These are phyloP conservation scores for Annona squamosa DNA, from an alignment of 164 flowering plant species.

Conservation along the genomic window DNA sequence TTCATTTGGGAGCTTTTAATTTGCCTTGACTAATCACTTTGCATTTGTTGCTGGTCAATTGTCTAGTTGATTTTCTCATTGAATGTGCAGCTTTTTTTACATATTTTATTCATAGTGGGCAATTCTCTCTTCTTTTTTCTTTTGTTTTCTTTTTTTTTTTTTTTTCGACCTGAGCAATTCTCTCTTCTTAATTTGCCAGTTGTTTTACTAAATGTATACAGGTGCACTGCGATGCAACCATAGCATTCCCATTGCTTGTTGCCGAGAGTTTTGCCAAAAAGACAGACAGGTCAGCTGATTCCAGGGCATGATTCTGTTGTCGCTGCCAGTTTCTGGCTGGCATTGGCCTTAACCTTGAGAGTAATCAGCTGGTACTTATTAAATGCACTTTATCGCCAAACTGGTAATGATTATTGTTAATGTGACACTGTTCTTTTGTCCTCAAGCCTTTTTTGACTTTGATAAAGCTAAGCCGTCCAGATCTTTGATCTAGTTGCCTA, in stretches of 20 bases:
- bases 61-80: not conserved
- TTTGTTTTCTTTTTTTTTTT: not conserved
- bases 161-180: not conserved
- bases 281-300: constrained; percentile 9
- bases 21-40: not conserved
- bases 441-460: too few relatives aligned
- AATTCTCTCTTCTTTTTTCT: not conserved
- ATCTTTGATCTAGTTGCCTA: too few relatives aligned
- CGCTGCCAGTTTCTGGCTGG: too few relatives aligned
- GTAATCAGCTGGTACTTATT: too few relatives aligned
- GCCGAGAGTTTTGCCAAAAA: constrained; percentile 88
- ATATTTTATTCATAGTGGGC: not conserved
- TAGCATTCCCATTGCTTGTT: constrained; percentile 82
- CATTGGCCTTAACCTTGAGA: too few relatives aligned
- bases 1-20: not conserved
- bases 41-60: not conserved
- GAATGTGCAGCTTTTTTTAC: not conserved
- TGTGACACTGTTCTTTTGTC: too few relatives aligned
- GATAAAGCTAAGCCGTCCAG: too few relatives aligned
- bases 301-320: not conserved
- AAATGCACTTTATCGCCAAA: too few relatives aligned
- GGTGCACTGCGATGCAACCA: constrained; percentile 98
- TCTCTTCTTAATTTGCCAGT: not conserved
- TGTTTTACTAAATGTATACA: constrained; percentile 14
- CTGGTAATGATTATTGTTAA: too few relatives aligned